Percentiles rank a stretch among this genome's conserved stretches.
phyloP scores from a whole-genome alignment of 2,329 filamentous ascomycete species.

The Verticillium isaacii region DNA sequence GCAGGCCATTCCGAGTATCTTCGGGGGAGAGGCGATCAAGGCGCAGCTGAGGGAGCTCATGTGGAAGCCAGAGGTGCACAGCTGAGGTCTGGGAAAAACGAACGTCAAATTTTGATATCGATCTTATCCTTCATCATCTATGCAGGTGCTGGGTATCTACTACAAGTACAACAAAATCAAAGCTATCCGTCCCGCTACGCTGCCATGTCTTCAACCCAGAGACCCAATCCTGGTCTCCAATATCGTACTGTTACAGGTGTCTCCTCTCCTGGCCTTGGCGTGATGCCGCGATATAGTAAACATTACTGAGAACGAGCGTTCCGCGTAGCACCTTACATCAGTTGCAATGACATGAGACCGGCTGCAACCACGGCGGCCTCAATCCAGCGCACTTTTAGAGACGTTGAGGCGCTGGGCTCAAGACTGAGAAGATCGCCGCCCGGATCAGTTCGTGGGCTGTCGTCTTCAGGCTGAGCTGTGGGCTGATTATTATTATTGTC shows the following conservation, averaged over 20 bases:
- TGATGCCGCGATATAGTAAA: background rate
- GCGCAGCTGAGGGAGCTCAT: conserved; percentile 45
- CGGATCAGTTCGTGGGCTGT: background rate
- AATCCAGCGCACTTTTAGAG: background rate
- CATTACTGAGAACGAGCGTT: background rate
- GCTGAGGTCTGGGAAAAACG: background rate
- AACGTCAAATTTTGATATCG: background rate
- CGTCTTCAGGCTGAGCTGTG: background rate
- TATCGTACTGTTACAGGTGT: background rate
- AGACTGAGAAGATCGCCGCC: background rate
- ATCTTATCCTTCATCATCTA: background rate
- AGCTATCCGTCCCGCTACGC: background rate
- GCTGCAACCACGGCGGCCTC: background rate
- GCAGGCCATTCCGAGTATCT: conserved; percentile 60
- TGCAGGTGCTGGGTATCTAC: background rate
- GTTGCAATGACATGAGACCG: background rate
- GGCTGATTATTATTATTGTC: background rate
- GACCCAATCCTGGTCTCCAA: background rate
- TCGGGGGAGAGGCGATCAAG: conserved; percentile 60
- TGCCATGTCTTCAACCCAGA: background rate
- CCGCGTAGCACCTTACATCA: background rate
- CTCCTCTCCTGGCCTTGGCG: background rate
- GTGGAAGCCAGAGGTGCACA: conserved; percentile 26
- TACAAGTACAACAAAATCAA: background rate
- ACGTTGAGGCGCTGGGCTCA: background rate